Evolutionary conservation across 495 filamentous ascomycete genomes (phyloP), one percentile per base, ranked within the genome.

Genomic region (Penicillium odoratum): DNA sequence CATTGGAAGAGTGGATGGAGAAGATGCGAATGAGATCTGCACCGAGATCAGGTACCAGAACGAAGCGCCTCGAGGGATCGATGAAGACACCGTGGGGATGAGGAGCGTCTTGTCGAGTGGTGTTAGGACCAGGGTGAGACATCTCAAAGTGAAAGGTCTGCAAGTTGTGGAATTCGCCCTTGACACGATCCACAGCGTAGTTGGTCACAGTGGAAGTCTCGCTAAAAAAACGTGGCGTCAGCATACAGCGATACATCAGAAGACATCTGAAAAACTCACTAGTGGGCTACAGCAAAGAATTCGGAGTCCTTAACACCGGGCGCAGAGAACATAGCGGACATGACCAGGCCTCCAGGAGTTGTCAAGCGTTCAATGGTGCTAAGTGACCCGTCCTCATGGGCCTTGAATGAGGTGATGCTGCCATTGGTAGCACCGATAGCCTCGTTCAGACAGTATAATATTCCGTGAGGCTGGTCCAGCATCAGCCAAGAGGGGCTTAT

Each of bases 41-140:
- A 33, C 87, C 86, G 15, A 90, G 71, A 54, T 90, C 87, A 4
- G 87, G 86, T 9, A 83, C 74, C 0, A 88, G 63, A 16, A 86
- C 69, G 69, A 79, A 89, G 28, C 69, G 59, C 2, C 76, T 81
- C 0, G 84, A 84, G 18, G 87, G 87, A 60, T 89, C 86, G 30
- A 88, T 56, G 21, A 87, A 52, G 1, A 75, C 81, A 48, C 85
- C 70, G 57, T 90, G 87, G 10, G 86, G 84, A 64, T 85, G 86
- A 18, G 87, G 75, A 4, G 73, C 75, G 4, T 83, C 76, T 70
- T 89, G 86, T 9, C 83, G 79, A 4, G 53, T 58, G 0, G 81
- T 71, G 43, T 73, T 62, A 30, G 78, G 59, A 11, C 80, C 81
- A 10, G 82, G 78, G 3, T 53, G 58, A n/a, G 68, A 48, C 54